Evolutionary conservation across 305 asterid genomes (phyloP).

Genomic region (Fraxinus velutina): DNA sequence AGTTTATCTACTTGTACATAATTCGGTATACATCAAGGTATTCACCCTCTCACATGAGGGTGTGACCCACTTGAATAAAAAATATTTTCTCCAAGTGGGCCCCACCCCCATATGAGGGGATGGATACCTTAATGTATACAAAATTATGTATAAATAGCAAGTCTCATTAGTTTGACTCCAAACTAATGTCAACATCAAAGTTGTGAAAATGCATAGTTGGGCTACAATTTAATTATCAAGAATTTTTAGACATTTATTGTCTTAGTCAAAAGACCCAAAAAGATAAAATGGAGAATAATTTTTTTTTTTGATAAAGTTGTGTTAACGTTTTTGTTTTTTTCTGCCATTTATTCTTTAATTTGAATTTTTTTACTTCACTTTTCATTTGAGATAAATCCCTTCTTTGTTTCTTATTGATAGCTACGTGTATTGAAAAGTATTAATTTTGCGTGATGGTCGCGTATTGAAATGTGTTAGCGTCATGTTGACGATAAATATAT

Average conservation of each 20-base stretch:
- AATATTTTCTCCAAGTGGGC: too few relatives aligned
- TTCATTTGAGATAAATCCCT: not conserved
- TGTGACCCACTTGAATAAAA: too few relatives aligned
- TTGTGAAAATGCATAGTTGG: not conserved
- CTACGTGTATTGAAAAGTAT: not conserved
- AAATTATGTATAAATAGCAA: too few relatives aligned
- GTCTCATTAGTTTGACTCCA: not conserved
- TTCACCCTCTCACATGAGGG: too few relatives aligned
- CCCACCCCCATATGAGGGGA: too few relatives aligned
- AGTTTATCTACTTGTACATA: too few relatives aligned
- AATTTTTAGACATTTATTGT: not conserved
- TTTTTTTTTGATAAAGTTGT: not conserved
- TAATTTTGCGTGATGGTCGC: not conserved
- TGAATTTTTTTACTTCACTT: not conserved
- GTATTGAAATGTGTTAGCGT: not conserved
- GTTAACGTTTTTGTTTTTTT: not conserved
- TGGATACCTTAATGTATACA: too few relatives aligned
- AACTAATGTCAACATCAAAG: conserved; percentile 19
- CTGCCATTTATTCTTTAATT: not conserved
- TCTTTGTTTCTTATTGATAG: not conserved
- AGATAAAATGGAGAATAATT: not conserved
- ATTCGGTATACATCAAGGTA: too few relatives aligned
- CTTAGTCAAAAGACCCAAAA: conserved; percentile 4
- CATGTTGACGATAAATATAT: too few relatives aligned
- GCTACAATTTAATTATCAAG: conserved; percentile 15